Conservation (phyloP, 1,284 basidiomycete species). For the Thecaphora thlaspeos region DNA sequence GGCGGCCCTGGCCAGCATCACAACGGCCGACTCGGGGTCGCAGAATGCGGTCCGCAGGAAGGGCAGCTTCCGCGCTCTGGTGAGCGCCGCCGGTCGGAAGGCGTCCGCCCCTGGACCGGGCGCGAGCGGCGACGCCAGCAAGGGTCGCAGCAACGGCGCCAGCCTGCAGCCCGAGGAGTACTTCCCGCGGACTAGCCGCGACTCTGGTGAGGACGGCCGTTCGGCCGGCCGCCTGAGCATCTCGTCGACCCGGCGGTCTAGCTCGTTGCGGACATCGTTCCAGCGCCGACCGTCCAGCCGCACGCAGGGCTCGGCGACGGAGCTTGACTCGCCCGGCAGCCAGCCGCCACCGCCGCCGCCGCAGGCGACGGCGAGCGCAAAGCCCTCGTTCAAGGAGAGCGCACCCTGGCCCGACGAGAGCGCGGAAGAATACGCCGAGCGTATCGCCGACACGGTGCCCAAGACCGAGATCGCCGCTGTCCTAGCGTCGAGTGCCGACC, state of each 20-base stretch:
- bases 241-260: not conserved
- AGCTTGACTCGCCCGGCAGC: not conserved
- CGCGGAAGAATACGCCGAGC: constrained; percentile 35
- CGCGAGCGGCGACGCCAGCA: too few relatives aligned
- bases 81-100: too few relatives aligned
- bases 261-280: constrained; percentile 1
- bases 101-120: too few relatives aligned
- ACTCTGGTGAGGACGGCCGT: too few relatives aligned
- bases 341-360: not conserved
- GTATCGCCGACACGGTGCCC: constrained; percentile 21
- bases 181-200: too few relatives aligned
- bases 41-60: not conserved
- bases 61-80: constrained; percentile 1
- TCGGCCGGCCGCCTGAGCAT: not conserved
- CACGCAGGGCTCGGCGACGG: not conserved
- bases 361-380: not conserved
- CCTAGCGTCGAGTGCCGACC: constrained; percentile 65
- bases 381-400: not conserved
- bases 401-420: constrained; percentile 18
- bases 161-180: too few relatives aligned
- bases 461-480: constrained; percentile 40
- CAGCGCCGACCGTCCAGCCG: not conserved
- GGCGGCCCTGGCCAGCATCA: not conserved
- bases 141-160: too few relatives aligned
- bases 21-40: not conserved